Evolutionary conservation across 1,284 basidiomycete genomes (phyloP).

Genomic region (Ganoderma boninense): DNA sequence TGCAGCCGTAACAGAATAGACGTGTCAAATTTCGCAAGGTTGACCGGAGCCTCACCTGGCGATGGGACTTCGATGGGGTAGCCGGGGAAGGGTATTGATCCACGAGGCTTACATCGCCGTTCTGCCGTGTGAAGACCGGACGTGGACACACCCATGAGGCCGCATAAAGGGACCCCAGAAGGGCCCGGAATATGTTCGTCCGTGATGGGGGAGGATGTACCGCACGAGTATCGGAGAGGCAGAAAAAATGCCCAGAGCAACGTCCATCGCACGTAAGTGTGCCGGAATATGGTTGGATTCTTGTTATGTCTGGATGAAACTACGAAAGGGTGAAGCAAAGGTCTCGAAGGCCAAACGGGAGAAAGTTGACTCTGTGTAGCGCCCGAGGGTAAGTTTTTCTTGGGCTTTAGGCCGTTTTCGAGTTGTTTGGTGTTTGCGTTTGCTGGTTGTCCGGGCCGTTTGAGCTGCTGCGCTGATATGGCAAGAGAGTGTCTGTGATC

Average conservation of each 20-base stretch:
- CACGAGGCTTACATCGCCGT: slow-evolving; percentile 12
- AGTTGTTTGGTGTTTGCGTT: neutral
- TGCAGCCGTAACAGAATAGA: neutral
- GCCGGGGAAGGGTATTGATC: slow-evolving; percentile 12
- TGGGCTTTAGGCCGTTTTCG: neutral
- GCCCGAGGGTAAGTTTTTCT: neutral
- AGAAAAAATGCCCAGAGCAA: neutral
- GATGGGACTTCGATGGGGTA: neutral
- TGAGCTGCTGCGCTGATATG: slow-evolving; percentile 16
- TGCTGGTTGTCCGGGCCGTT: slow-evolving; percentile 1
- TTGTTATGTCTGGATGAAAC: neutral
- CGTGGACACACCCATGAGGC: slow-evolving; percentile 10
- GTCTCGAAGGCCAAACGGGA: neutral
- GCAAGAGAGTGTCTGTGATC: slow-evolving; percentile 6
- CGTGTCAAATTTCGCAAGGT: neutral
- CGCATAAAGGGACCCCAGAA: slow-evolving; percentile 7
- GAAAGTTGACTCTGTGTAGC: neutral
- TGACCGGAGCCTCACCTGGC: neutral
- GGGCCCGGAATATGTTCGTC: slow-evolving; percentile 1
- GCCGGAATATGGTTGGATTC: neutral
- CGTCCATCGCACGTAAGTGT: neutral
- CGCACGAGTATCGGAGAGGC: neutral
- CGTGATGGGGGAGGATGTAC: slow-evolving; percentile 1
- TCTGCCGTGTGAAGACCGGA: slow-evolving; percentile 9
- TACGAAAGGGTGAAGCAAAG: neutral